phyloP scores from a whole-genome alignment of 768 basidiomycete species.

The Macrolepiota fuliginosa region DNA sequence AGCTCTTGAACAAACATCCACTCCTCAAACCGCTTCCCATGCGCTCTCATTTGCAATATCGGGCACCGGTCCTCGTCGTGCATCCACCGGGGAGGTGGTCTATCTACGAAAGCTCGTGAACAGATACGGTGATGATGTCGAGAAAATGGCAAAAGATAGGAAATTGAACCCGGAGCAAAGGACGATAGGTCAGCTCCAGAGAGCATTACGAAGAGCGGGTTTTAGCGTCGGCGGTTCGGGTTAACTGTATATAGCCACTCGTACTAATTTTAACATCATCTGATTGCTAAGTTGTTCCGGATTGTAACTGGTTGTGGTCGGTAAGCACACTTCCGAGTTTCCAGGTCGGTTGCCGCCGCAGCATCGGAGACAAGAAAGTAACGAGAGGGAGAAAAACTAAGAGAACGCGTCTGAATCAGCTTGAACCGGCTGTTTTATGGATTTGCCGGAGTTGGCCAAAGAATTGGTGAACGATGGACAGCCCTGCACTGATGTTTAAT shows the following conservation, averaged over 20 bases:
- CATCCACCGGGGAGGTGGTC: conserved; percentile 65
- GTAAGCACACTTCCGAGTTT: background rate
- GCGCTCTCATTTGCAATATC: conserved; percentile 39
- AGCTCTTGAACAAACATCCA: conserved; percentile 69
- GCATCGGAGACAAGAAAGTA: background rate
- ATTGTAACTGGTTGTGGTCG: background rate
- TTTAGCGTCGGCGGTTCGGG: conserved; percentile 21
- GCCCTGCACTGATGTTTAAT: background rate
- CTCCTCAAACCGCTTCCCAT: conserved; percentile 28
- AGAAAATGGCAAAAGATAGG: conserved; percentile 76
- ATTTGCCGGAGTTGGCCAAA: background rate
- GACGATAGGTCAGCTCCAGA: conserved; percentile 73
- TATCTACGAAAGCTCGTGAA: conserved; percentile 66
- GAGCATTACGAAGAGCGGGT: conserved; percentile 59
- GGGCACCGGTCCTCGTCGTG: conserved; percentile 50
- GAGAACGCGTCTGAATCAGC: background rate
- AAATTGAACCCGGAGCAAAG: conserved; percentile 81
- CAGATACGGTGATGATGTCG: conserved; percentile 70
- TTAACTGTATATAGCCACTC: background rate
- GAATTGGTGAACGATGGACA: background rate
- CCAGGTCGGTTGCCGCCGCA: background rate
- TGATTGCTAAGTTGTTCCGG: background rate
- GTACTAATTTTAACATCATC: background rate
- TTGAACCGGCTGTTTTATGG: background rate
- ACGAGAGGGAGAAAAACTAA: background rate